Evolutionary conservation across 208 protist species (phyloP).

Genomic region (Strigomonas culicis): DNA sequence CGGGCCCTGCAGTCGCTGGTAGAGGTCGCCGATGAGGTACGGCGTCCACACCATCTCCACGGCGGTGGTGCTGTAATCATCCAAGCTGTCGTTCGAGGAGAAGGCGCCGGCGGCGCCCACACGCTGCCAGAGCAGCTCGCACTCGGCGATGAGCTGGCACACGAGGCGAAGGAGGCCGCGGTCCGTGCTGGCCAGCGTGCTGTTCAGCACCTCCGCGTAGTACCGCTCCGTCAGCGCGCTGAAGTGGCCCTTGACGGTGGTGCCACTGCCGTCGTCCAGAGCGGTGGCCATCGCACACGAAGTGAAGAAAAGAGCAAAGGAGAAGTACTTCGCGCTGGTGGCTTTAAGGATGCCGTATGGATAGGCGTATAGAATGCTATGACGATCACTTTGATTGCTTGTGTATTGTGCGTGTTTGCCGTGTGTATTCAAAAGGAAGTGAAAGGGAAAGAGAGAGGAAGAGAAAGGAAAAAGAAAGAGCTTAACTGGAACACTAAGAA

Average conservation of each 20-base stretch:
- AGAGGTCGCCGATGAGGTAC: constrained; percentile 79
- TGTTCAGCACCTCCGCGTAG: constrained; percentile 32
- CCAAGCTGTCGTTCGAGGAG: constrained; percentile 76
- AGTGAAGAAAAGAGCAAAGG: neutral
- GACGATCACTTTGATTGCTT: too few species aligned
- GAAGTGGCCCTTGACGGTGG: constrained; percentile 68
- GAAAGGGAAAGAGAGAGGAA: neutral
- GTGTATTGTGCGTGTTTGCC: neutral
- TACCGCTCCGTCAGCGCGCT: constrained; percentile 45
- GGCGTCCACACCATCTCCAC: constrained; percentile 84
- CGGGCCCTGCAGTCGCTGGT: constrained; percentile 66
- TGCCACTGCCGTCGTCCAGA: constrained; percentile 6
- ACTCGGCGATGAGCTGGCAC: constrained; percentile 40
- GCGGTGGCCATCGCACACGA: neutral
- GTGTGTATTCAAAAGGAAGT: neutral
- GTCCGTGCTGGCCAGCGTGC: constrained; percentile 28
- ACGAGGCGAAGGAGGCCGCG: constrained; percentile 17
- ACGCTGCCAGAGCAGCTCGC: constrained; percentile 68
- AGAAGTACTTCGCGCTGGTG: too few species aligned
- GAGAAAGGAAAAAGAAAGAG: neutral
- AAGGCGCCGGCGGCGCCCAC: constrained; percentile 55
- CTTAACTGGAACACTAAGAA: neutral
- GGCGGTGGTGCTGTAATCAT: constrained; percentile 78
- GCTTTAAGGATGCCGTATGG: too few species aligned
- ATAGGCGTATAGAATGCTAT: too few species aligned